Percentiles rank a stretch among this genome's conserved stretches.
Evolutionary conservation across 2,329 filamentous ascomycete species (phyloP).

Genomic region (Calonectria crousiana): DNA sequence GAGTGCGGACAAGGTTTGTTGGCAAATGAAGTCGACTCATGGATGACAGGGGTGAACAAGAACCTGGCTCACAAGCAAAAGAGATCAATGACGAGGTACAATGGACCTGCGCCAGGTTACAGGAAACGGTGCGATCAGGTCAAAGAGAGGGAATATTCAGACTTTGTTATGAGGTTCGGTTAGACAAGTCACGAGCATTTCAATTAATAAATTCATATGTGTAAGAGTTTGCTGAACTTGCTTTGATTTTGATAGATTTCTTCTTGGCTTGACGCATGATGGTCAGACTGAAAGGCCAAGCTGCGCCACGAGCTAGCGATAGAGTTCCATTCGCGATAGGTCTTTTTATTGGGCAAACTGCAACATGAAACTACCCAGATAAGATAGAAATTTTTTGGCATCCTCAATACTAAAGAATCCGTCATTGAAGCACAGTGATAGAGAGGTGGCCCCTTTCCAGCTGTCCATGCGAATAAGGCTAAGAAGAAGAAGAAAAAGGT

Average conservation of each 20-base stretch:
- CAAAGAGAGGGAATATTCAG: not conserved
- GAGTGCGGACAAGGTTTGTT: conserved; percentile 58
- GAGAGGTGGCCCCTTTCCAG: not conserved
- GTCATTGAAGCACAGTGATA: not conserved
- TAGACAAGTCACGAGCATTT: not conserved
- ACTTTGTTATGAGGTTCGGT: not conserved
- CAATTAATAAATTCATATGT: not conserved
- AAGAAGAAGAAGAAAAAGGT: not conserved
- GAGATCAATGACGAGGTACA: conserved; percentile 2
- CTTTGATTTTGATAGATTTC: too few relatives aligned
- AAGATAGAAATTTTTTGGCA: not conserved
- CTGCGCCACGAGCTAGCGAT: not conserved
- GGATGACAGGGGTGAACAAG: conserved; percentile 68
- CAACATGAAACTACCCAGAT: not conserved
- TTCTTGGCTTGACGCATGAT: too few relatives aligned
- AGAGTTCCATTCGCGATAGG: not conserved
- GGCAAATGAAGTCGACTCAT: conserved; percentile 55
- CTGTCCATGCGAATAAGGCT: not conserved
- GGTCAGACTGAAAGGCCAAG: not conserved
- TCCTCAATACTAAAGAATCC: not conserved
- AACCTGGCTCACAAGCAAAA: not conserved
- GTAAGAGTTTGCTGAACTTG: too few relatives aligned
- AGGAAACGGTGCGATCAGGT: not conserved
- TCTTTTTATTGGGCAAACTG: not conserved
- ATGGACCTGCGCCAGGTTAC: not conserved